phyloP scores from a whole-genome alignment of 2,329 filamentous ascomycete genomes.

The Trichoderma lentiforme region DNA sequence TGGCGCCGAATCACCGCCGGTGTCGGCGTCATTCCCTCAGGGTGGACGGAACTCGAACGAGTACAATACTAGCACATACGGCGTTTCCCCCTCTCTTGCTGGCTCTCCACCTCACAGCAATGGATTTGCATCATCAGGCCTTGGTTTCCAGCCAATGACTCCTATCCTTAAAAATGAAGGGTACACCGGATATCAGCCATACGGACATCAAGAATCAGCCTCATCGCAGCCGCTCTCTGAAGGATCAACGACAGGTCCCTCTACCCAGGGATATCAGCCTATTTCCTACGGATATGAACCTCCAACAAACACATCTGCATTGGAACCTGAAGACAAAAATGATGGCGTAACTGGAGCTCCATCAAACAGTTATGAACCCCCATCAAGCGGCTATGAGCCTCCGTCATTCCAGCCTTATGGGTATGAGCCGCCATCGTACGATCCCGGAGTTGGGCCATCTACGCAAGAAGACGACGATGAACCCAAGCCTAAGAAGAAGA shows the following conservation, averaged over 20 bases:
- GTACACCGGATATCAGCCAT: conserved; percentile 29
- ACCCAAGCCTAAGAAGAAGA: conserved; percentile 68
- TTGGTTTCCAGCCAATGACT: conserved; percentile 28
- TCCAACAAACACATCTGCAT: conserved; percentile 35
- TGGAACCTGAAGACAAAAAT: conserved; percentile 18
- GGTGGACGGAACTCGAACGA: conserved; percentile 31
- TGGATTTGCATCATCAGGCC: conserved; percentile 23
- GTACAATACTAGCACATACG: conserved; percentile 35
- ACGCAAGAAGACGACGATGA: conserved; percentile 43
- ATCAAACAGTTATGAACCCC: conserved; percentile 21
- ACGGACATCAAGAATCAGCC: conserved; percentile 21
- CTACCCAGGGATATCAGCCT: conserved; percentile 41
- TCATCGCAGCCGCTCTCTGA: background rate
- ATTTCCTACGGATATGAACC: conserved; percentile 49
- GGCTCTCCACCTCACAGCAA: conserved; percentile 18
- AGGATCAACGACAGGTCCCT: conserved; percentile 17
- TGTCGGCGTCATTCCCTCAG: conserved; percentile 34
- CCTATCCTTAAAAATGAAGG: conserved; percentile 1
- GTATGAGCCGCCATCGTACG: conserved; percentile 57
- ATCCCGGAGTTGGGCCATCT: conserved; percentile 46
- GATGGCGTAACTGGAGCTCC: conserved; percentile 27
- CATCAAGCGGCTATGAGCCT: conserved; percentile 54
- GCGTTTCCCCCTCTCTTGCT: conserved; percentile 29
- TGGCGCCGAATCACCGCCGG: conserved; percentile 48
- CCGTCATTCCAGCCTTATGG: conserved; percentile 59